Conservation (phyloP, 345 rosid species). For the Zanthoxylum bungeanum region DNA sequence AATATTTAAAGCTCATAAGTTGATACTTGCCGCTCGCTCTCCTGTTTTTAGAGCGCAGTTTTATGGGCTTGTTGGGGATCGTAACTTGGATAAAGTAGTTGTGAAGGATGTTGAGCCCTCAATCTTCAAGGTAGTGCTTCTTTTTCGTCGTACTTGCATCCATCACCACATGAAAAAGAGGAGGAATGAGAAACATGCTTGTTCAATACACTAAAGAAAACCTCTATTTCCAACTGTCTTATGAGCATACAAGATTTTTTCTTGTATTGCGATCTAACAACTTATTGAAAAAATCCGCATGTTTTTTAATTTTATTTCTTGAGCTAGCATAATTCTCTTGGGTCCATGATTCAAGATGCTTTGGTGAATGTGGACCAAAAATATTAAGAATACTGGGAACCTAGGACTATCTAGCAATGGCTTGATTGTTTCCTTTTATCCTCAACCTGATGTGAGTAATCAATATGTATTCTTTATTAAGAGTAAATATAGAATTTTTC, state of each 20-base stretch:
- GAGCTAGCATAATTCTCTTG: neutral
- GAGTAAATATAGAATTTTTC: neutral
- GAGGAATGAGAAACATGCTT: neutral
- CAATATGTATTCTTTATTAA: neutral
- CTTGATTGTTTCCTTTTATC: neutral
- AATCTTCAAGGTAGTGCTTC: conserved; percentile 71
- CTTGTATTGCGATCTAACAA: neutral
- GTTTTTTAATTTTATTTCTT: neutral
- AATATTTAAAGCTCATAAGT: conserved; percentile 75
- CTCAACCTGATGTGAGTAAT: neutral
- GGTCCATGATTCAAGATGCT: neutral
- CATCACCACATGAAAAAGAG: neutral
- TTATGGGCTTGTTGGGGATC: conserved; percentile 82
- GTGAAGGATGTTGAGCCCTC: conserved; percentile 79
- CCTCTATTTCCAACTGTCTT: no score
- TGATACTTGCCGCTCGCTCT: conserved; percentile 90
- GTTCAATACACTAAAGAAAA: neutral
- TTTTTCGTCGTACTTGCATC: neutral
- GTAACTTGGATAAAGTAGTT: conserved; percentile 43
- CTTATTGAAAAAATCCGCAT: neutral
- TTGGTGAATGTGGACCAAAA: neutral
- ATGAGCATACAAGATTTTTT: neutral
- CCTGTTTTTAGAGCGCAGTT: conserved; percentile 94
- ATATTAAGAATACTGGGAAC: neutral
- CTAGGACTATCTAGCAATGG: neutral